Percentiles rank a stretch among this genome's conserved stretches.
Evolutionary conservation across 228 moss, liverwort and hornwort genomes (phyloP).

Genomic region (Sphagnum fallax): DNA sequence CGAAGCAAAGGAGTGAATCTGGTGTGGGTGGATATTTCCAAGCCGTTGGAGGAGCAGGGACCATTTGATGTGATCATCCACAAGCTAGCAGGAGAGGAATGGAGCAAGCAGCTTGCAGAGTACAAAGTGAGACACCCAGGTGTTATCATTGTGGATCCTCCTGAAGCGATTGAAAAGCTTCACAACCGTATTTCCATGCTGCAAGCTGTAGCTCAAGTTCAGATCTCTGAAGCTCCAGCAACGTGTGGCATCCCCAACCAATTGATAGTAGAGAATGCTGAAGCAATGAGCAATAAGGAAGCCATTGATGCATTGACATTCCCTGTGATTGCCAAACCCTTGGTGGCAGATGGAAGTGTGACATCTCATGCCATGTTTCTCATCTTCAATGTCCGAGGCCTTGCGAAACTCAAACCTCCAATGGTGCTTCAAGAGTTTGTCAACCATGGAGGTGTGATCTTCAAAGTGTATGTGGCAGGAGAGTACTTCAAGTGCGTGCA

Average conservation of each 20-base stretch:
- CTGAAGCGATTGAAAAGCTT: slow-evolving; percentile 81
- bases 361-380: slow-evolving; percentile 95
- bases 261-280: slow-evolving; percentile 63
- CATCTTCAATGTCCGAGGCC: slow-evolving; percentile 70
- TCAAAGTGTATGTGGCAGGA: slow-evolving; percentile 95
- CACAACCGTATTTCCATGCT: slow-evolving; percentile 90
- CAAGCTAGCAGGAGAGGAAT: slow-evolving; percentile 73
- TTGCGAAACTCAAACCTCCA: slow-evolving; percentile 80
- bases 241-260: slow-evolving; percentile 96
- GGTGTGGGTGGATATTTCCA: slow-evolving; percentile 65
- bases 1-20: slow-evolving; percentile 81
- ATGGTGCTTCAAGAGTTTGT: slow-evolving; percentile 97
- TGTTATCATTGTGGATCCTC: slow-evolving; percentile 85
- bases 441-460: slow-evolving; percentile 96
- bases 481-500: slow-evolving; percentile 94
- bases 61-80: slow-evolving; percentile 90
- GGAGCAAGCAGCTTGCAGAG: slow-evolving; percentile 68
- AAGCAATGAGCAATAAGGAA: slow-evolving; percentile 38
- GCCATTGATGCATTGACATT: slow-evolving; percentile 61
- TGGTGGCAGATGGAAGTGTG: slow-evolving; percentile 93
- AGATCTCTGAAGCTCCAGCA: slow-evolving; percentile 59
- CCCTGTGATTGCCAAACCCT: slow-evolving; percentile 90
- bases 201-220: slow-evolving; percentile 76
- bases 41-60: slow-evolving; percentile 65
- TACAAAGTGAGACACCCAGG: slow-evolving; percentile 71